Evolutionary conservation across 2,329 filamentous ascomycete genomes (phyloP), one percentile per base, ranked within the genome.

Genomic region (Zymoseptoria passerinii): DNA sequence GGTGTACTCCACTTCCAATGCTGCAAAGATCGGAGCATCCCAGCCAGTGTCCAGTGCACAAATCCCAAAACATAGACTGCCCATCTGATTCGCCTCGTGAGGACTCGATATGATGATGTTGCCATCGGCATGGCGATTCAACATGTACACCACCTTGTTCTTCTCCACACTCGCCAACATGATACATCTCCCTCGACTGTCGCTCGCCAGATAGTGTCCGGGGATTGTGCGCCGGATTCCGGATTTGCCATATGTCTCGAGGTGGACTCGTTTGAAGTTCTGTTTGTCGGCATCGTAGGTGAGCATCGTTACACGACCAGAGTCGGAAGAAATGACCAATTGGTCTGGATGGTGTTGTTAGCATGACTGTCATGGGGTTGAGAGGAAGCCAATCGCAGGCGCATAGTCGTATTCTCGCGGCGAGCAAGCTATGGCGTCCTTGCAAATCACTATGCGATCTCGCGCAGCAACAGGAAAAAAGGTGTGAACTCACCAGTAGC

Each of bases 141-240:
- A 81, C 69, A 99, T 92, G 76, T 99, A 99, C 66, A 99, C 94
- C 58, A 99, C 87, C 78, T 99, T 99, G 78, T 97, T 99, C 82
- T 99, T 99, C 77, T 99, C 95, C 57, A 92, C 82, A 4, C 92
- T 92, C 8, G 94, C 91, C 61, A 97, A 89, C 71, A 99, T 81
- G 71, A 92, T 96, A 57, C 95, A 95, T 77, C 94, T 85, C 57
- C 94, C 94, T 75, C 96, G 96, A 28, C 94, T 94, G 70, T 99
- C 94, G 55, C 90, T 90, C 6, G 92, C 94, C 28, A 99, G 83
- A 70, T 96, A 99, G 74, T 99, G 91, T 61, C 95, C 94, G 2
- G 95, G 94, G 50, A 99, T 84, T 44, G 97, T 92, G 68, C 94
- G 86, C 58, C 95, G 86, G 55, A 97, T 84, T 44, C 94, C 95